These are phyloP conservation scores for Calycina marina DNA, from an alignment of 2,329 filamentous ascomycete genomes.

Conservation along the genomic window DNA sequence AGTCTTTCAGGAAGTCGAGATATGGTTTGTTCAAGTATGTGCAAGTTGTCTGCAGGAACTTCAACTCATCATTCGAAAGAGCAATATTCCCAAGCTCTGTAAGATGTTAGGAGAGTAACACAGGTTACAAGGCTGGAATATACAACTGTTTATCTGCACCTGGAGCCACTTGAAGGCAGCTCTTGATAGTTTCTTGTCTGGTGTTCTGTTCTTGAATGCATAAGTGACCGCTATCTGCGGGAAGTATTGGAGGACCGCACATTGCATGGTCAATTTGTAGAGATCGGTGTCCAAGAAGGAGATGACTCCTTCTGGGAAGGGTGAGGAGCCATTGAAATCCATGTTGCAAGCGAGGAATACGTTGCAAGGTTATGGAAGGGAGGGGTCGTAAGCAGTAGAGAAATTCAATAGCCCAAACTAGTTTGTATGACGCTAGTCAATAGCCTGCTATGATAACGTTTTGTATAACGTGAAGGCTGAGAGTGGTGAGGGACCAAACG, in stretches of 20 bases:
- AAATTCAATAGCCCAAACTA: no score
- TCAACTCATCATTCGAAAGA: slow-evolving; percentile 64
- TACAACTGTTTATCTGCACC: slow-evolving; percentile 63
- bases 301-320: slow-evolving; percentile 61
- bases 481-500: no score
- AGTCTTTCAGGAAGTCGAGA: slow-evolving; percentile 66
- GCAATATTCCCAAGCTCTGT: slow-evolving; percentile 69
- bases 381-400: no score
- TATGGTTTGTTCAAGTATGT: slow-evolving; percentile 67
- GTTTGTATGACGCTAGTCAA: no score
- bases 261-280: slow-evolving; percentile 97
- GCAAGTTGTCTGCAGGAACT: slow-evolving; percentile 66
- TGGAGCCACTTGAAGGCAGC: slow-evolving; percentile 75
- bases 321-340: slow-evolving; percentile 52
- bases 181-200: slow-evolving; percentile 78
- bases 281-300: slow-evolving; percentile 73
- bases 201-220: slow-evolving; percentile 88
- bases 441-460: no score
- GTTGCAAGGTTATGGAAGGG: no score
- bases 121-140: neutral
- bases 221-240: slow-evolving; percentile 73
- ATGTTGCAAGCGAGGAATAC: no score
- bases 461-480: no score
- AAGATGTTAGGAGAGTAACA: slow-evolving; percentile 17
- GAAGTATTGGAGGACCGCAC: slow-evolving; percentile 85